Base-by-base conservation (phyloP, 192 early-diverging fungal species). In the Coemansia sp. region DNA sequence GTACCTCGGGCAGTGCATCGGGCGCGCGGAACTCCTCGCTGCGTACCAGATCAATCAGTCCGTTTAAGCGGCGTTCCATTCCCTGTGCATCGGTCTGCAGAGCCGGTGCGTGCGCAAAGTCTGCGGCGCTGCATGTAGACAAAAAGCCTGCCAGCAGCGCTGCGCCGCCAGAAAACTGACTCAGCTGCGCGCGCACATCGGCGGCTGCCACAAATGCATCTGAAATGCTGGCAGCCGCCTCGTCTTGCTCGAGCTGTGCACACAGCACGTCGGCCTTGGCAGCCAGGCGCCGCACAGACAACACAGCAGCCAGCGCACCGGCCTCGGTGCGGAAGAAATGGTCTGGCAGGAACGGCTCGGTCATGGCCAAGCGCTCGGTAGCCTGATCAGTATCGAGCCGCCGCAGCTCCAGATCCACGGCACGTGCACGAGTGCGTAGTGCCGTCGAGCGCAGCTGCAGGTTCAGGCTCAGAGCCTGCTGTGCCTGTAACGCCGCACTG, bases 401-500 rank as follows among this genome's bases (percentile, higher is more conserved):
- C 11, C 91, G 87, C 58, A 98, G 77, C 60, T 96, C 94, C 38
- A 96, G 75, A 76, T 98, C 96, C 39, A 98, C 88, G 12, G 90
- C 85, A 78, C 92, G 93, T 19, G 94, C 90, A 65, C 93, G 89
- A 4, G 90, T 86, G 70, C 94, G 93, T 72, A 89, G 85, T 9
- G 85, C 87, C 0, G 92, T 88, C 14, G 85, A 85, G 70, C 93
- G 90, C 48, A 98, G 76, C 52, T 92, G 89, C 56, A 93, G 67
- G 55, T 90, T 94, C 15, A 93, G 83, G 14, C 81, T 86, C 62
- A 93, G 70, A 89, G 94, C 92, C 12, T 86, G 89, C 63, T 94
- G 94, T 6, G 90, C 86, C 72, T 85, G 85, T 35, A 86, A 88
- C 63, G 82, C 86, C 2, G 88, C 65, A 38, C 78, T 69, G 4